Conservation (phyloP, 805 yeast genomes). For the Cyberlindnera maritima region DNA sequence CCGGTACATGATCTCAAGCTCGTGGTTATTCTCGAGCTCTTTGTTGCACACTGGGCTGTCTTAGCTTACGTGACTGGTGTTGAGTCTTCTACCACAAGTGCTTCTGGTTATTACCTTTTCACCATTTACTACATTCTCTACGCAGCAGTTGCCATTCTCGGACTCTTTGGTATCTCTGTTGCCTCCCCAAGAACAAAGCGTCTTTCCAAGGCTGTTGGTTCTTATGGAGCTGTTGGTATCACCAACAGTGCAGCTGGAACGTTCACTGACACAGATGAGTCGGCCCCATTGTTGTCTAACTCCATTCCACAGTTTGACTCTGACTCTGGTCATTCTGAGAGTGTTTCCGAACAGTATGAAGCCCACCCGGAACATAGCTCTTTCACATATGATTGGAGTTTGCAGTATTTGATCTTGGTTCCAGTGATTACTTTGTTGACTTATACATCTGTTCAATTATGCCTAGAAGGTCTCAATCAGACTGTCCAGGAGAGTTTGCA, state of each 20-base stretch:
- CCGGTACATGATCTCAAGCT: slow-evolving; percentile 62
- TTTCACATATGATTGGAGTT: slow-evolving; percentile 74
- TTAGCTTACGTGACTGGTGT: slow-evolving; percentile 50
- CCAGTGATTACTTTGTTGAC: slow-evolving; percentile 62
- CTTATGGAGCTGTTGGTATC: slow-evolving; percentile 17
- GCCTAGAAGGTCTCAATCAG: slow-evolving; percentile 65
- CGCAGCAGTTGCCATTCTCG: slow-evolving; percentile 47
- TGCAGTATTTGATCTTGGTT: slow-evolving; percentile 66
- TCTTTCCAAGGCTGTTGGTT: neutral
- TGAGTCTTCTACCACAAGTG: slow-evolving; percentile 40
- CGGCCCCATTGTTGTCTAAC: slow-evolving; percentile 34
- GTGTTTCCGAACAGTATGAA: slow-evolving; percentile 7
- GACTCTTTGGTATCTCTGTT: slow-evolving; percentile 41
- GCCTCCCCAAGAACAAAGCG: slow-evolving; percentile 24
- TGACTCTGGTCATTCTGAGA: slow-evolving; percentile 12
- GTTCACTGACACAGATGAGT: slow-evolving; percentile 21
- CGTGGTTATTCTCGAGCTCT: slow-evolving; percentile 51
- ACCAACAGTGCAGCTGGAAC: neutral
- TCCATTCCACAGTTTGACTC: slow-evolving; percentile 18
- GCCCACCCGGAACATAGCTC: slow-evolving; percentile 32
- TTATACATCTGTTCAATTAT: slow-evolving; percentile 47
- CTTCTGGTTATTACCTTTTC: slow-evolving; percentile 49
- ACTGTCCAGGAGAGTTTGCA: slow-evolving; percentile 63
- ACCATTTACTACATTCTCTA: slow-evolving; percentile 45
- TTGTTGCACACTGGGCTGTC: slow-evolving; percentile 54